Evolutionary conservation across 768 basidiomycete species (phyloP).

Genomic region (Cubamyces sp.): DNA sequence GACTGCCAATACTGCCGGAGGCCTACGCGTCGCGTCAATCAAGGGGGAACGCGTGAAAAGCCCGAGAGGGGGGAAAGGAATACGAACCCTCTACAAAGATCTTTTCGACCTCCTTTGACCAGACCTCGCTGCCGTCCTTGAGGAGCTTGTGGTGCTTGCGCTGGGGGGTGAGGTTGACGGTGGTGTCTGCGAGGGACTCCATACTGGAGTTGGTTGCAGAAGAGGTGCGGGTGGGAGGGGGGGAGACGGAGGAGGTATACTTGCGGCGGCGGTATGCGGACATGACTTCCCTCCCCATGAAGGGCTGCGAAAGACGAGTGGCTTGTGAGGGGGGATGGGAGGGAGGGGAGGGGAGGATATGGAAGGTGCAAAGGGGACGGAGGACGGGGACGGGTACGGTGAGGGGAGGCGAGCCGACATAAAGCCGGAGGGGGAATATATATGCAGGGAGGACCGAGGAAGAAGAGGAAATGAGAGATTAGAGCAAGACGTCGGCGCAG

Average conservation of each 20-base stretch:
- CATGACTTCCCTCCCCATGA: conserved; percentile 32
- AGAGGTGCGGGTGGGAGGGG: conserved; percentile 32
- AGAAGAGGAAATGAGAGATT: conserved; percentile 10
- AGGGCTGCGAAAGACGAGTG: conserved; percentile 24
- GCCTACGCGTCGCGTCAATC: conserved; percentile 44
- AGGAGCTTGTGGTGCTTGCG: conserved; percentile 84
- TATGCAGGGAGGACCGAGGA: conserved; percentile 20
- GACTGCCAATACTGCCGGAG: conserved; percentile 80
- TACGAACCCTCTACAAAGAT: conserved; percentile 72
- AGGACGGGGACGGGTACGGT: conserved; percentile 5
- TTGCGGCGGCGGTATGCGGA: conserved; percentile 35
- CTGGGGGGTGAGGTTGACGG: conserved; percentile 64
- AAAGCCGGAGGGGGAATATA: conserved; percentile 31
- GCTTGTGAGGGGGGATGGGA: conserved; percentile 10
- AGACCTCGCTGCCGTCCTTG: conserved; percentile 83
- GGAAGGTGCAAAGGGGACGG: conserved; percentile 35
- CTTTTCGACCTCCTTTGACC: conserved; percentile 79
- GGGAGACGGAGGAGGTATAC: conserved; percentile 35
- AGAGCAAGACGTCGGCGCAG: conserved; percentile 14
- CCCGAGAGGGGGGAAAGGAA: neutral
- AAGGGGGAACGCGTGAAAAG: conserved; percentile 7
- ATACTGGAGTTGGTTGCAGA: conserved; percentile 25
- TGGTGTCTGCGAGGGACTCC: conserved; percentile 33
- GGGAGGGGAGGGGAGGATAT: conserved; percentile 26
- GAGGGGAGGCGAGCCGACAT: conserved; percentile 26